Evolutionary conservation across 805 yeast genomes (phyloP), one percentile per base, ranked within the genome.

Genomic region (Yamadazyma philogaea): DNA sequence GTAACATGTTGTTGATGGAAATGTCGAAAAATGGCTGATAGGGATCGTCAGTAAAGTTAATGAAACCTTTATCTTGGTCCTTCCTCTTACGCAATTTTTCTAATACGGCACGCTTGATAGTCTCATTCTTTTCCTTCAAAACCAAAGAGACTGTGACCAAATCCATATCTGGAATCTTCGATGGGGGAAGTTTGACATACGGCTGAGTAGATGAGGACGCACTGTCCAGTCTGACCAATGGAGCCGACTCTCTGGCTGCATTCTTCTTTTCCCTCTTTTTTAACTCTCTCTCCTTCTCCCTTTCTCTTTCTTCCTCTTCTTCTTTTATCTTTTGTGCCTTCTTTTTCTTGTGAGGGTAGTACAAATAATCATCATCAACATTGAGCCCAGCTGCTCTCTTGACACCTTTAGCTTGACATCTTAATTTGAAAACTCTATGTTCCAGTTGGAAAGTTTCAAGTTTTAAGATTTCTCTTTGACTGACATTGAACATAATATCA

Each of bases 91-190:
- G 79, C 62, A 91, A 72, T 59, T 87, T 86, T 52, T 87, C 96
- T 48, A 81, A 78, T 37, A 93, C 96, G n/a, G 87, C 95, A 43
- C 81, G 77, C 48, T 82, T 81, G 47, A 90, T 82, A 6, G 87
- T 83, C 43, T 75, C 81, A 47, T 87, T 84, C 63, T 88, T 87
- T 48, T 82, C 90, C 37, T 78, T 72, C 38, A 86, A 65, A 17
- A 88, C 81, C 35, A 80, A 75, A 42, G 85, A 86, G 8, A 89
- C 90, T 5, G 96, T 87, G 18, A 85, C 82, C 46, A 91, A 70
- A 36, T 88, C 95, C 75, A 90, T 75, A 62, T 91, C 97, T 12
- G 98, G 97, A 49, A 91, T 86, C 63, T 88, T 87, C 1, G 96
- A 85, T 30, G 93, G 84, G 2, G 96, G 96, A 30, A 88, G 62